Base-by-base conservation (phyloP, 1,284 basidiomycete species). In the Hypsizygus ulmarius region DNA sequence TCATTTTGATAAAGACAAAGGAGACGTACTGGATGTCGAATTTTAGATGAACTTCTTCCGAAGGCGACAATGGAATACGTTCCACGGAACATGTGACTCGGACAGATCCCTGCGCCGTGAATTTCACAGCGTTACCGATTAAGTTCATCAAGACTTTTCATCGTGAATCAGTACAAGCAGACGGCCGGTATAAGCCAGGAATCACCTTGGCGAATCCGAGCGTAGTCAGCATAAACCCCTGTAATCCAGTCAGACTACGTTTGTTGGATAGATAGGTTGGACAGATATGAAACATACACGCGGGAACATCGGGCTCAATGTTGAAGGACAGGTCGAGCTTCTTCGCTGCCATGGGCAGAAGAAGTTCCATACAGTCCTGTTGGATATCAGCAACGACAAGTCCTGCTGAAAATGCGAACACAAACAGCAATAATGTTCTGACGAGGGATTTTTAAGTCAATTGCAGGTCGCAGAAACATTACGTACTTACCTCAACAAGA, bases 61-160 rank as follows among this genome's bases (percentile, higher is more conserved):
- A 25, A 7, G 63, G 51, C 35, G 21, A 28, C 14, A 10, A 59
- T 10, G 64, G 57, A 12, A 57, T 56, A n/a, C 60, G 64, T 49
- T 81, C 81, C 11, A 79, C 63, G 10, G 75, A 78, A 56, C 82
- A 84, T 2, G 70, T 72, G 15, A 85, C 81, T 28, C 76, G 72
- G 27, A 87, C 82, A 41, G 72, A 81, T 4, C 84, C 84, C 29
- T 62, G 65, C 1, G 75, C 72, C 1, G 83, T 86, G 61, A 87
- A 86, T 56, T 87, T 87, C 46, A 87, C 81, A 8, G 83, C 83
- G 59, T 87, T 87, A 7, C 83, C 83, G 48, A 87, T 83, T 35
- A 87, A 64, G 58, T 87, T 87, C 83, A 85, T 85, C 27, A 86
- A 65, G 11, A 86, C 83, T 82, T 49, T 6, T 45, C 50, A 32